Evolutionary conservation across 2,329 filamentous ascomycete genomes (phyloP), one percentile per base, ranked within the genome.

Genomic region (Monosporascus sp.): DNA sequence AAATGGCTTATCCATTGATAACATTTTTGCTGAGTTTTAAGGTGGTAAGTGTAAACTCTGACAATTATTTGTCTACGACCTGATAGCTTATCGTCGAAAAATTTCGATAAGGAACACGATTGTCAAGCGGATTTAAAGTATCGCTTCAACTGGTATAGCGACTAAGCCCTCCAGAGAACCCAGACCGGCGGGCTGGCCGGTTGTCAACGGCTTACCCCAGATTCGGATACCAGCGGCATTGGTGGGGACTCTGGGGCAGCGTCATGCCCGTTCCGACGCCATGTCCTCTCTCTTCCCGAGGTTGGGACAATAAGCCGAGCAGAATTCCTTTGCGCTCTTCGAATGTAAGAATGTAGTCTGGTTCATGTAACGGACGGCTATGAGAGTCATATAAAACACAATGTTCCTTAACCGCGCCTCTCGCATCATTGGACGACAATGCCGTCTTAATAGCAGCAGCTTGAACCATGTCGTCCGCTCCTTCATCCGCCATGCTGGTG

Each of bases 321-420:
- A 20, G n/a, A 44, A n/a, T 46, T 46, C 22, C 14, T 28, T 46
- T 28, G 14, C 7, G 9, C 20, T 31, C 18, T 37, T 40, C 44
- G 26, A 40, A 38, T 17, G 7, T 48, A 26, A n/a, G 26, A 11
- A 20, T 18, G 17, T 41, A 41, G 38, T 41, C 18, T 41, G 17
- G 3, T 41, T 41, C 38, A 41, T 41, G 18, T 18, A 41, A n/a
- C 17, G 1, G 17, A n/a, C 17, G 38, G 28, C 48, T 51, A 51
- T 46, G 22, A 26, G 3, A 37, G 15, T 38, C 24, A 50, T 51
- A 57, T 51, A 26, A 11, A 17, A 52, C 59, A 64, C 55, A 48
- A 86, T 86, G 82, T 80, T 83, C 70, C 72, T 81, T 53, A 78
- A 75, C 60, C 71, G 77, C 58, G 72, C 76, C 64, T 77, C 79